Evolutionary conservation across 305 asterid genomes (phyloP), one percentile per base, ranked within the genome.

Genomic region (Nicotiana rustica): DNA sequence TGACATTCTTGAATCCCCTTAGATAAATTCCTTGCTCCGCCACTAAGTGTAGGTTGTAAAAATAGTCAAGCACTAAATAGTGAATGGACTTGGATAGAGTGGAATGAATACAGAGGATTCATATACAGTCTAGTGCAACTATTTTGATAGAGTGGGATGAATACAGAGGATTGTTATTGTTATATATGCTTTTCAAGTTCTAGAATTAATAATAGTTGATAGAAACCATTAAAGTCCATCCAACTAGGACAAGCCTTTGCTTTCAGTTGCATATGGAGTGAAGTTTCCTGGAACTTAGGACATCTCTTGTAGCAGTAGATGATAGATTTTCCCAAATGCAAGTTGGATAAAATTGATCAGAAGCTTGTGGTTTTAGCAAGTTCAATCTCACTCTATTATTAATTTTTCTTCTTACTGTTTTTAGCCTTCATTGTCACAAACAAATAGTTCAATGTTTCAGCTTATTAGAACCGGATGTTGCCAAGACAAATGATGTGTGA

Each of bases 1-100:
- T 41, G 47, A 41, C 47, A 41, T 41, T 38, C 44, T 6, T 41
- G 47, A 41, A 41, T 41, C 2, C 0, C 47, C 47, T 6, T 41
- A 2, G 10, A 6, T 41, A 7, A 41, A 6, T 41, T 6, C 47
- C 7, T 41, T 2, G 47, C 47, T 41, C 47, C 8, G 47, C 47
- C 47, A 0, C 47, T 1, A 41, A 6, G 10, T 1, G 44, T 38
- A 6, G 9, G 1, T 12, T 1, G 6, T 4, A 55, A 13, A 14
- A 4, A 14, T 13, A 55, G 60, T 55, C 60, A 41, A 5, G 36
- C 1, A 5, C 78, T 41, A 70, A 70, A 56, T 44, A 70, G 19
- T 70, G 59, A 19, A 44, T 19, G 78, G 3, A 71, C 78, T 71
- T 44, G 78, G 78, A 71, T 19, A 17, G 38, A 71, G 61, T 36